Base-by-base conservation (phyloP, 2,329 filamentous ascomycete genomes). In the Fusarium multiceps region DNA sequence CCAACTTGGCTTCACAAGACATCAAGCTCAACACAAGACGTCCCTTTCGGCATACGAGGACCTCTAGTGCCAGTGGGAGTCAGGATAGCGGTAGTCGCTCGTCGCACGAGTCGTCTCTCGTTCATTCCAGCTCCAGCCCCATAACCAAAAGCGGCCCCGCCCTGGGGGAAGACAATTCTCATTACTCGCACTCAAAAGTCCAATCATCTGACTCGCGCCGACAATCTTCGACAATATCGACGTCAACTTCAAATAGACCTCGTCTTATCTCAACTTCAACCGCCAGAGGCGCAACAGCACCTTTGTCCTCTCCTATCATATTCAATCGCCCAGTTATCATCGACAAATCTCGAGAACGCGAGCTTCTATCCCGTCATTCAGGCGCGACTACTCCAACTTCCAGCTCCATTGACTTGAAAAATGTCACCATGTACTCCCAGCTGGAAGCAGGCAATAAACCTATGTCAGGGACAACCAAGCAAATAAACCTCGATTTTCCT, bases 341-440 rank as follows among this genome's bases (percentile, higher is more conserved):
- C 43, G 66, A 75, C 40, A 75, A 72, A 50, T 51, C 41, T 18
- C 53, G 63, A 41, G 59, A 72, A 47, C 72, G 71, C 53, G 68
- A 74, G 48, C 75, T 69, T 48, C 71, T 66, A 30, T 53, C 49
- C 16, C 72, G 64, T 60, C 68, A 73, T 59, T 58, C 74, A 53
- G 66, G 69, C 40, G 53, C 69, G 32, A 45, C 46, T 34, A 66
- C 63, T 40, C 42, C 62, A 28, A 55, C 48, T 23, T 41, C 27
- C 21, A n/a, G 37, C 30, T 71, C 77, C 28, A 55, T 72, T 56
- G 76, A 77, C 65, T 53, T 75, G 42, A 78, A 81, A 76, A 77
- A 81, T 81, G 78, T 76, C 65, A 71, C 75, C 76, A 80, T 82
- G 78, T 75, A 75, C 66, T 71, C 75, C 46, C 70, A 75, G 45